Evolutionary conservation across 2,329 filamentous ascomycete species (phyloP).

Genomic region (Hypoxylon sp.): DNA sequence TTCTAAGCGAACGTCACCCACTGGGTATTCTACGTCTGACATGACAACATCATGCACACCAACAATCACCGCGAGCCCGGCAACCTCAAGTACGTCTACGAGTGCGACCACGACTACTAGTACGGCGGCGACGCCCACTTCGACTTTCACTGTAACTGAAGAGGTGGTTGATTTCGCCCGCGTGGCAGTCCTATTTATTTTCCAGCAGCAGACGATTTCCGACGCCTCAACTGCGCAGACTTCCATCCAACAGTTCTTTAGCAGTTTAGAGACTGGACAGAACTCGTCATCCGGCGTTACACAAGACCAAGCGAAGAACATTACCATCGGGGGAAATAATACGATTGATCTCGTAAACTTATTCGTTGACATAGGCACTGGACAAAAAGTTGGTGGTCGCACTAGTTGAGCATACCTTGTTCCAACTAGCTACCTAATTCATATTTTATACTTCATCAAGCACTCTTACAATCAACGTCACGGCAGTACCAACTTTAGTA

Average conservation of each 20-base stretch:
- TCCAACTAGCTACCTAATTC: background rate
- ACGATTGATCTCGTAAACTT: slow-evolving; percentile 64
- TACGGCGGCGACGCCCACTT: slow-evolving; percentile 46
- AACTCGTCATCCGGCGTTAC: slow-evolving; percentile 45
- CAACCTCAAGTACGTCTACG: background rate
- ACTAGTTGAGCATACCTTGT: slow-evolving; percentile 26
- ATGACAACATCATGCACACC: slow-evolving; percentile 45
- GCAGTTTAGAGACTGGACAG: slow-evolving; percentile 45
- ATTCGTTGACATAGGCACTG: slow-evolving; percentile 53
- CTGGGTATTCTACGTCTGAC: slow-evolving; percentile 40
- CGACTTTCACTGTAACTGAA: slow-evolving; percentile 63
- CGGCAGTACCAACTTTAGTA: slow-evolving; percentile 13
- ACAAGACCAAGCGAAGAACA: slow-evolving; percentile 54
- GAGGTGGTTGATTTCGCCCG: slow-evolving; percentile 72
- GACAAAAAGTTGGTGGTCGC: slow-evolving; percentile 41
- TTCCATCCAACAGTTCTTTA: slow-evolving; percentile 67
- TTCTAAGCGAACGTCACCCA: slow-evolving; percentile 38
- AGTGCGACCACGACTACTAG: slow-evolving; percentile 25
- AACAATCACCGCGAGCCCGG: slow-evolving; percentile 31
- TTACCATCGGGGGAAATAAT: slow-evolving; percentile 59
- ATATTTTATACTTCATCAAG: slow-evolving; percentile 11
- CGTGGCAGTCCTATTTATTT: slow-evolving; percentile 70
- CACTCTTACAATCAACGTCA: background rate
- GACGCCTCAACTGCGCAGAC: slow-evolving; percentile 67
- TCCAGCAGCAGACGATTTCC: slow-evolving; percentile 65